Conservation (phyloP, 2,329 filamentous ascomycete species). For the Ophiostoma fasciatum region DNA sequence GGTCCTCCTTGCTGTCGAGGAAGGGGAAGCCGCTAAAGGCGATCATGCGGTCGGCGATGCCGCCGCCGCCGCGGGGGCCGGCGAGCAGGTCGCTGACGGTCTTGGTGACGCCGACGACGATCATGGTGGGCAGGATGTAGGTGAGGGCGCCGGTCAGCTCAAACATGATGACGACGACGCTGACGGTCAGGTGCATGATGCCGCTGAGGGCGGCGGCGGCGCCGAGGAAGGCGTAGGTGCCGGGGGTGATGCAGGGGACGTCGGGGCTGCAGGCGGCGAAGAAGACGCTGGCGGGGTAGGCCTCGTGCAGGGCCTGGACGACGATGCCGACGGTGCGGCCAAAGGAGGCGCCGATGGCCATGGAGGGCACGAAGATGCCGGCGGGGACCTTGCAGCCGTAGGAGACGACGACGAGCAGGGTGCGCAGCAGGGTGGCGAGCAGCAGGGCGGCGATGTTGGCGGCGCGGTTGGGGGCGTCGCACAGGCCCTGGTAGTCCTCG, state of each 20-base stretch:
- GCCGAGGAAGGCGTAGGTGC: slow-evolving; percentile 90
- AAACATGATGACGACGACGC: slow-evolving; percentile 98
- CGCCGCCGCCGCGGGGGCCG: slow-evolving; percentile 94
- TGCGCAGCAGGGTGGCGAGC: slow-evolving; percentile 65
- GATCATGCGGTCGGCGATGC: slow-evolving; percentile 96
- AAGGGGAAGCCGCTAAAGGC: slow-evolving; percentile 98
- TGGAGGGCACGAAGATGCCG: slow-evolving; percentile 94
- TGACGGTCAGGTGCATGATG: slow-evolving; percentile 96
- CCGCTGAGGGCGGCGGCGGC: slow-evolving; percentile 83
- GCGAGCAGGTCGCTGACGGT: slow-evolving; percentile 79
- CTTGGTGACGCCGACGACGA: slow-evolving; percentile 94
- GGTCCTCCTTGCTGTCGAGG: slow-evolving; percentile 92
- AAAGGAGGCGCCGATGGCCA: slow-evolving; percentile 92
- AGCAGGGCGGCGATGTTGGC: slow-evolving; percentile 64
- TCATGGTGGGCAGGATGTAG: slow-evolving; percentile 97
- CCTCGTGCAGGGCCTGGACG: slow-evolving; percentile 77
- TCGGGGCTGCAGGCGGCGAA: slow-evolving; percentile 84
- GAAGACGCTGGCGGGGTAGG: slow-evolving; percentile 67
- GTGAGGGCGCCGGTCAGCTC: slow-evolving; percentile 94
- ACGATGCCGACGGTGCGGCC: slow-evolving; percentile 88
- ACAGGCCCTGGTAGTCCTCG: slow-evolving; percentile 80
- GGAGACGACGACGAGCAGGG: slow-evolving; percentile 80
- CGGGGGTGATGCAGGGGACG: slow-evolving; percentile 89
- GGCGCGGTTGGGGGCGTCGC: slow-evolving; percentile 62
- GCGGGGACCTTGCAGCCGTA: slow-evolving; percentile 97